Percentiles rank a stretch among this genome's conserved stretches.
Evolutionary conservation across 1,139 yeast species (phyloP).

Genomic region (Eremothecium gossypii): DNA sequence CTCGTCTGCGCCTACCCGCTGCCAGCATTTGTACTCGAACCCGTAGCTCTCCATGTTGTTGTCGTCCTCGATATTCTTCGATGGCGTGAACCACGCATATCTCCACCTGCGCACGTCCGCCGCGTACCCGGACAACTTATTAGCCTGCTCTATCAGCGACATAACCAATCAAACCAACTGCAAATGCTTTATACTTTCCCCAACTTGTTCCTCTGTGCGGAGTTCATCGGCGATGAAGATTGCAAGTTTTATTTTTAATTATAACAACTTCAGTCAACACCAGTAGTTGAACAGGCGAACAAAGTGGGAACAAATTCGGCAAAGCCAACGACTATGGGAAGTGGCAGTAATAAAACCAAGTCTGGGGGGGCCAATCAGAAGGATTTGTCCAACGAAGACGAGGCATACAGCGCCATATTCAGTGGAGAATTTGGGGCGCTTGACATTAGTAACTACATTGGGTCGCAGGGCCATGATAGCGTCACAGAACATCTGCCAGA

Average conservation of each 20-base stretch:
- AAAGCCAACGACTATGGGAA: too few relatives aligned
- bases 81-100: constrained; percentile 22
- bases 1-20: constrained; percentile 8
- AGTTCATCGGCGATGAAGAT: too few relatives aligned
- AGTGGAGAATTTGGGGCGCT: constrained; percentile 32
- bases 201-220: not conserved
- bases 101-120: constrained; percentile 19
- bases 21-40: constrained; percentile 20
- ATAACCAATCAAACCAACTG: constrained; percentile 1
- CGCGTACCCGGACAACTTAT: constrained; percentile 12
- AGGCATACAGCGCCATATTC: constrained; percentile 32
- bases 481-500: constrained; percentile 68
- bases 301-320: too few relatives aligned
- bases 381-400: constrained; percentile 31
- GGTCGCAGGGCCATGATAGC: constrained; percentile 20
- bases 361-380: constrained; percentile 4
- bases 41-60: constrained; percentile 10
- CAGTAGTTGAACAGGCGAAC: too few relatives aligned
- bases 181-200: too few relatives aligned
- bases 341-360: not conserved
- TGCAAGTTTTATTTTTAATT: too few relatives aligned
- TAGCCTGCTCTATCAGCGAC: constrained; percentile 21
- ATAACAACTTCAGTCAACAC: too few relatives aligned
- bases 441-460: constrained; percentile 29
- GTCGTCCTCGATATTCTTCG: constrained; percentile 10